Evolutionary conservation across 202 grass and related monocot genomes (phyloP).

Genomic region (Bolboschoenoplectus hybrid): DNA sequence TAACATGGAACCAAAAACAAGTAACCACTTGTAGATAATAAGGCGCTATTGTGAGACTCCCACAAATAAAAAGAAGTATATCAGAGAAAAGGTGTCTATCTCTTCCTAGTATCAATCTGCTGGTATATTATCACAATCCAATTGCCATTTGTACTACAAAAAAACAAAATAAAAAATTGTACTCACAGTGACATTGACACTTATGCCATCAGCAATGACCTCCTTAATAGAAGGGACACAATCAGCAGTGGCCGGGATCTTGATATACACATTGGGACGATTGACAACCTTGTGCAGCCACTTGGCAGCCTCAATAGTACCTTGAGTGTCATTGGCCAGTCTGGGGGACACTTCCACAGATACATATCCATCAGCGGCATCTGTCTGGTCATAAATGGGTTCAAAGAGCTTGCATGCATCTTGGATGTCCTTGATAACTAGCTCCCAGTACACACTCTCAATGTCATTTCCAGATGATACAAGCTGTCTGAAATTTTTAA

Average conservation of each 20-base stretch:
- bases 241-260: conserved; percentile 96
- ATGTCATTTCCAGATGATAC: conserved; percentile 75
- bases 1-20: neutral
- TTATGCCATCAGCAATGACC: conserved; percentile 89
- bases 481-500: conserved; percentile 50
- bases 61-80: neutral
- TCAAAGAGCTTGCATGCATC: conserved; percentile 93
- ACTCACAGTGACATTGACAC: conserved; percentile 98
- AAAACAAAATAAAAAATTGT: conserved; percentile 21
- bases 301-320: conserved; percentile 90
- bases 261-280: conserved; percentile 92
- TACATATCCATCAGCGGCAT: conserved; percentile 93
- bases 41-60: neutral
- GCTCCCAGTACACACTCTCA: conserved; percentile 88
- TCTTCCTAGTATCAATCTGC: neutral
- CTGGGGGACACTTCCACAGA: conserved; percentile 95
- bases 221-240: conserved; percentile 89
- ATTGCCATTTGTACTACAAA: neutral
- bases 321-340: conserved; percentile 88
- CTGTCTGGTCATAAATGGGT: conserved; percentile 75
- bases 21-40: neutral
- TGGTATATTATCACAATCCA: neutral
- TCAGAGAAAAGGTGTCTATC: neutral
- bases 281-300: conserved; percentile 86
- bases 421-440: conserved; percentile 99